Evolutionary conservation across 2,329 filamentous ascomycete genomes (phyloP).

Genomic region (Aureobasidium lini): DNA sequence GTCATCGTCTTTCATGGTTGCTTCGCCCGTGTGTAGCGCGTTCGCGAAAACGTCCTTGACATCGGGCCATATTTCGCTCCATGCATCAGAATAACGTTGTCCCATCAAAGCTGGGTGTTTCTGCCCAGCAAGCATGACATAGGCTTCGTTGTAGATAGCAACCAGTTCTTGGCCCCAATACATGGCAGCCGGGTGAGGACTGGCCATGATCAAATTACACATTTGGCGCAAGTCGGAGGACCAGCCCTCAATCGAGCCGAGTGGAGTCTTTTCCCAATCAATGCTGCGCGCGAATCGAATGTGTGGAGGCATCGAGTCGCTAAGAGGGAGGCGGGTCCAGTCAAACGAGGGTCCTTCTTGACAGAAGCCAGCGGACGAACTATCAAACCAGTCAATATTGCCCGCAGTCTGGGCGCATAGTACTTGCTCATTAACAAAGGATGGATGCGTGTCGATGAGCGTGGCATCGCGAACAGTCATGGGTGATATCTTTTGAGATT

Average conservation of each 20-base stretch:
- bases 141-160: conserved; percentile 66
- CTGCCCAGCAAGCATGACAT: conserved; percentile 61
- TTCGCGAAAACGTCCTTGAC: conserved; percentile 61
- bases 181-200: conserved; percentile 58
- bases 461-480: conserved; percentile 16
- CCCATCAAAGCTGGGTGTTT: conserved; percentile 76
- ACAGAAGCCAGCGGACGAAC: conserved; percentile 20
- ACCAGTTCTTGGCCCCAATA: conserved; percentile 70
- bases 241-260: conserved; percentile 73
- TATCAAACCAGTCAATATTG: conserved; percentile 25
- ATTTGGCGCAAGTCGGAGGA: conserved; percentile 63
- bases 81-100: conserved; percentile 58
- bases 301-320: conserved; percentile 58
- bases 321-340: conserved; percentile 66
- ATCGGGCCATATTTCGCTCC: conserved; percentile 68
- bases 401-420: conserved; percentile 33
- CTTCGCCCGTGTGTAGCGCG: conserved; percentile 63
- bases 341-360: conserved; percentile 56
- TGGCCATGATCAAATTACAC: conserved; percentile 76
- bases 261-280: conserved; percentile 65
- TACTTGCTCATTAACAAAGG: conserved; percentile 33
- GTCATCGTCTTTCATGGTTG: conserved; percentile 79
- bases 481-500: not conserved
- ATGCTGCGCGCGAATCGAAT: conserved; percentile 64
- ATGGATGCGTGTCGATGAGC: not conserved